Evolutionary conservation across 2,329 filamentous ascomycete species (phyloP), one percentile per base, ranked within the genome.

Genomic region (Fusarium sp.): DNA sequence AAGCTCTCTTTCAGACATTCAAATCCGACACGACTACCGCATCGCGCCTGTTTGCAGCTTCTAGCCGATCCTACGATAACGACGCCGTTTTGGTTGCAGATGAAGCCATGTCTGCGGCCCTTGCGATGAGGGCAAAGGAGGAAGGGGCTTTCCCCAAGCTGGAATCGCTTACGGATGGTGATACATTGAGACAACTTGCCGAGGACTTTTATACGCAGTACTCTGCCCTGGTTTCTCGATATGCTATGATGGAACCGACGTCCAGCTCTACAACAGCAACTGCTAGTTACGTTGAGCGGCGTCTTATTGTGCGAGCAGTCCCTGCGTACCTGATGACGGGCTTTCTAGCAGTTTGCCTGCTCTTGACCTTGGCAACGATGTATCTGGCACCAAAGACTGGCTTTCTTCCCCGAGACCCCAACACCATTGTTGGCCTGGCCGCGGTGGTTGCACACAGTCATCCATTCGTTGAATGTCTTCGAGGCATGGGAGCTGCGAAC

Each of bases 381-480:
- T 73, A 61, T 2, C 10, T 71, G 0, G 76, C 80, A 14, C 82
- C 83, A 0, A 79, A 40, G 30, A 73, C 73, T 35, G 81, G 82
- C 0, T 80, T 84, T n/a, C 76, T 85, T 4, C 83, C 83, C 0
- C 79, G 82, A 14, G 75, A 81, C 9, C 82, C 82, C 0, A 79
- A 76, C 17, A 81, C 80, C 4, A 77, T 84, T 11, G 76, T 83
- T 45, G 81, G 80, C 57, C 74, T 80, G 68, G 83, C 83, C 0
- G 77, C 82, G 2, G 76, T 85, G 14, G 71, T 84, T 4, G 78
- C 81, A 3, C 81, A 84, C 37, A 84, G 83, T 57, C 79, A 79
- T 4, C 68, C 78, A 8, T 75, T 85, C 1, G 77, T 84, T 2
- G 80, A 83, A 56, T 78, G 77, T 1, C 78, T 84, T 1, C 78